Percentiles rank a stretch among this genome's conserved stretches.
These are phyloP conservation scores for Fusarium sp. DNA, from an alignment of 2,329 filamentous ascomycete genomes.

Conservation along the genomic window DNA sequence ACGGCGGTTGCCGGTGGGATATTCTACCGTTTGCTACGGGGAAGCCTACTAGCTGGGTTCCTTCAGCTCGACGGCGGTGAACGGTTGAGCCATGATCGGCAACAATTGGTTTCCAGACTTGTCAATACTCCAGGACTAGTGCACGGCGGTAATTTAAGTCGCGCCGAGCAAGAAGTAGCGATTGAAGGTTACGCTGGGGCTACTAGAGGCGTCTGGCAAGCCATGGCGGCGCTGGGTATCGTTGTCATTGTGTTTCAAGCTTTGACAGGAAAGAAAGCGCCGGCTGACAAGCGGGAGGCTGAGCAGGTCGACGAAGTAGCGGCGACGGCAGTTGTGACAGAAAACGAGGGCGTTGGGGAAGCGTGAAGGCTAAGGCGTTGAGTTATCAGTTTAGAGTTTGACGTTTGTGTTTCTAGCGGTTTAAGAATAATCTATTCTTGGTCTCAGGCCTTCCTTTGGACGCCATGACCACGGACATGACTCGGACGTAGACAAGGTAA, in stretches of 20 bases:
- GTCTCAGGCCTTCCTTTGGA: neutral
- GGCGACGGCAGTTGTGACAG: slow-evolving; percentile 41
- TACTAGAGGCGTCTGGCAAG: slow-evolving; percentile 58
- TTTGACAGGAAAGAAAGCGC: slow-evolving; percentile 62
- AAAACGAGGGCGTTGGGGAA: slow-evolving; percentile 50
- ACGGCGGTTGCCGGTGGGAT: slow-evolving; percentile 82
- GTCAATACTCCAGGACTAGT: slow-evolving; percentile 64
- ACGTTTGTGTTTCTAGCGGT: neutral
- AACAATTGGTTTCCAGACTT: slow-evolving; percentile 58
- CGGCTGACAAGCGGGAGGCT: slow-evolving; percentile 61
- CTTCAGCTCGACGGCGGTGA: slow-evolving; percentile 55
- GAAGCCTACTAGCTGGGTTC: slow-evolving; percentile 68
- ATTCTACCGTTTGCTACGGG: slow-evolving; percentile 71
- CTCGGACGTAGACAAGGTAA: neutral
- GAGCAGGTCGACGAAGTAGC: slow-evolving; percentile 49
- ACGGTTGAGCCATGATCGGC: slow-evolving; percentile 49
- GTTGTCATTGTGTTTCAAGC: slow-evolving; percentile 61
- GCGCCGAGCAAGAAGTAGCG: slow-evolving; percentile 58
- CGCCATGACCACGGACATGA: slow-evolving; percentile 1
- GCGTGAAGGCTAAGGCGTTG: slow-evolving; percentile 22
- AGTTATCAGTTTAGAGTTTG: slow-evolving; percentile 1
- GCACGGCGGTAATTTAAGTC: slow-evolving; percentile 55
- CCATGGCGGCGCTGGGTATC: slow-evolving; percentile 57
- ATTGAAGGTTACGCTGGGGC: slow-evolving; percentile 60
- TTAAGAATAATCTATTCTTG: slow-evolving; percentile 9